Conservation (phyloP, 352 stramenopile genomes). For the Aphanomyces invadans region DNA sequence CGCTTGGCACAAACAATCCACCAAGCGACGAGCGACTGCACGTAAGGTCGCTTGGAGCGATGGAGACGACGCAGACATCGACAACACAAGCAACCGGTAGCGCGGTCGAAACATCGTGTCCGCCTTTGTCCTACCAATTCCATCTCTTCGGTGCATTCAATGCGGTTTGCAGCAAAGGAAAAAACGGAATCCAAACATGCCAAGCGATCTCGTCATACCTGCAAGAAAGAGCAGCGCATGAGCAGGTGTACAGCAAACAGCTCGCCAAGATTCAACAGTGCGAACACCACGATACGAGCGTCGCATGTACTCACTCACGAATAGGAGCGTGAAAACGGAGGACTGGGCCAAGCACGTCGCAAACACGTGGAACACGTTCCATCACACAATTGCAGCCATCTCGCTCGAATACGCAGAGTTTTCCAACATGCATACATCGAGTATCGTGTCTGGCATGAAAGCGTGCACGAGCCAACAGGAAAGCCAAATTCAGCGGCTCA, state of each 20-base stretch:
- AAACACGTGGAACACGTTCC: slow-evolving; percentile 45
- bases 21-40: too few relatives aligned
- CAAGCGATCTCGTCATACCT: slow-evolving; percentile 59
- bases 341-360: slow-evolving; percentile 65
- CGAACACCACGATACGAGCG: background rate
- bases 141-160: slow-evolving; percentile 62
- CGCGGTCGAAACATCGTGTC: background rate
- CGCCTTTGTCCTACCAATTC: slow-evolving; percentile 38
- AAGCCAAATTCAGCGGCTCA: slow-evolving; percentile 62
- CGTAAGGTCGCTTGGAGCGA: too few relatives aligned
- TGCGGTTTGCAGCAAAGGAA: slow-evolving; percentile 66
- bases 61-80: background rate
- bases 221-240: slow-evolving; percentile 45
- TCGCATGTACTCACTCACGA: background rate
- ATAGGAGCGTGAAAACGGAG: slow-evolving; percentile 44
- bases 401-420: slow-evolving; percentile 51
- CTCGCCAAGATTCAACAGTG: slow-evolving; percentile 57
- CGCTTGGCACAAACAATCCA: too few relatives aligned
- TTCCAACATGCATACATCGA: slow-evolving; percentile 50
- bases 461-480: slow-evolving; percentile 69
- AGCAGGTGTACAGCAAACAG: slow-evolving; percentile 52
- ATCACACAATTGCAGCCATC: slow-evolving; percentile 44
- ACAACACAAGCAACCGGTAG: background rate
- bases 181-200: slow-evolving; percentile 65
- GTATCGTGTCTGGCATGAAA: slow-evolving; percentile 47